Base-by-base conservation (phyloP, 2,329 filamentous ascomycete species). In the Monilinia aucupariae region DNA sequence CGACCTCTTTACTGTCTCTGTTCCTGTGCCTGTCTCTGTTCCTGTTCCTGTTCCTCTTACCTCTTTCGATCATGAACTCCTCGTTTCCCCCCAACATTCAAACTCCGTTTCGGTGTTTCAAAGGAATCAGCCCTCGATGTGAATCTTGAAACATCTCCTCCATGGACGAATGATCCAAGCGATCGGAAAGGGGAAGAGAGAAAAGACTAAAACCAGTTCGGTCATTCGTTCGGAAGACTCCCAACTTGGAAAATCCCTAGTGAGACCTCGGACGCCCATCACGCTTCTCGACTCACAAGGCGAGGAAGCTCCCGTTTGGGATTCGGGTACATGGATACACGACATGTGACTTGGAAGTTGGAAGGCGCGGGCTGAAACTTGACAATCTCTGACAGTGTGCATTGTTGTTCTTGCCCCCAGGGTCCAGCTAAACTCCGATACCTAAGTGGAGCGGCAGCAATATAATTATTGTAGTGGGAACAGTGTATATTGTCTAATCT, bases 251-350 rank as follows among this genome's bases (percentile, higher is more conserved):
- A n/a, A 51, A 45, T 13, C 30, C 20, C 41, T 20, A 10, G 41
- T 41, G 20, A 27, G 13, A 61, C 39, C 7, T 12, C 55, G 20
- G 22, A 51, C 30, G 30, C 22, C 43, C 39, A 3, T 30, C 27
- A 6, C 27, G 27, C 3, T 30, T 30, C 22, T 27, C 32, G 43
- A 30, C 22, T 27, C 17, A n/a, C 22, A 51, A 47, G 34, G 32
- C 45, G 32, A 60, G 25, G 56, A 30, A 59, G 17, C 56, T 59
- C 47, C 56, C 56, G 22, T 60, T 60, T 60, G 37, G 56, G 45
- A 39, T 30, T 15, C 25, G 8, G 22, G 27, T 41, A 48, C 50
- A 55, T 56, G 59, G 47, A 22, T 39, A 25, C 30, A 30, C 37
- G 41, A 34, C 59, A 61, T 61, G 51, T 61, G 59, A 61, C 43